Evolutionary conservation across 176 grass and related monocot genomes (phyloP), one percentile per base, ranked within the genome.

Genomic region (Avena atlantica): DNA sequence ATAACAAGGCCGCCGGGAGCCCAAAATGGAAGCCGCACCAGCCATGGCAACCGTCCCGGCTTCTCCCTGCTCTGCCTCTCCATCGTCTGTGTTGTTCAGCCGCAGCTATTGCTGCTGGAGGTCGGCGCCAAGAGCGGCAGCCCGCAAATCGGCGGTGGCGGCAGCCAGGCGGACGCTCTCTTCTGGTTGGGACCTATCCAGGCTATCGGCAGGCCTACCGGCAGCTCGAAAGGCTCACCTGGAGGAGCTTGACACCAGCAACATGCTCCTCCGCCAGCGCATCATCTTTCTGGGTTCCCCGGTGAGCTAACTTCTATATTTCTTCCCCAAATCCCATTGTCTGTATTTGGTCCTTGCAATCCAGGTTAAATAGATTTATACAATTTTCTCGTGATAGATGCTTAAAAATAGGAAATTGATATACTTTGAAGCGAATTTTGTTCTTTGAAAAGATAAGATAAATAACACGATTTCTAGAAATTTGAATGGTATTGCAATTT

Each of bases 271-370:
- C 52, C 82, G 83, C 63, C 93, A 98, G 70, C 82, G 93, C 58
- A 94, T 96, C 83, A 83, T 98, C 82, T 98, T 98, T 59, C 74
- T 98, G 12, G 93, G 92, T 20, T 93, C 90, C 29, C 90, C 93
- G 88, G 93, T 98, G 72, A 79, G 51, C 12, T 56, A 55, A 57
- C 51, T 42, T n/a, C 23, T 24, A 70, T 57, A 8, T 70, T 58
- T 61, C 59, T 62, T 37, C 44, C 75, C 71, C 42, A 31, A 74
- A 59, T 56, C 49, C 49, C n/a, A 72, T 45, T 61, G 8, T 81
- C 42, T 78, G 0, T 86, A 31, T 89, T 89, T 20, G 25, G 23
- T 72, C 60, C 25, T 53, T 14, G 25, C 27, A 49, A 19, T 64
- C 20, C 55, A 24, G 40, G n/a, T 57, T 79, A 47, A 27, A 25